Conservation (phyloP, 768 basidiomycete genomes). For the Mycena maculata region DNA sequence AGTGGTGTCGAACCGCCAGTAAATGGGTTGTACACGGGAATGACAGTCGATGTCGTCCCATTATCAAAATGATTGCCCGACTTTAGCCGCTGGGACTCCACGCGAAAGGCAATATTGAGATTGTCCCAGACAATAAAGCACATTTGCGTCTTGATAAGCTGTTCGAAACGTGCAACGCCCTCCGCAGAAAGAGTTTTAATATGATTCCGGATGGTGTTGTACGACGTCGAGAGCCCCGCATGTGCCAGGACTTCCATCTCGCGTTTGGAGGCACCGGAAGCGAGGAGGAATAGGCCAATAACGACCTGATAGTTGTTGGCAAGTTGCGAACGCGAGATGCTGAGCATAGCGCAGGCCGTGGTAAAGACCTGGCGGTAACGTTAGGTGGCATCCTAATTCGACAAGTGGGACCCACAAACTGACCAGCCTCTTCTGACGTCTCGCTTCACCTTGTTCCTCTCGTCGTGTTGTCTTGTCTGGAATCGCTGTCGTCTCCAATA, state of each 20-base stretch:
- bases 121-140: slow-evolving; percentile 44
- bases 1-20: slow-evolving; percentile 19
- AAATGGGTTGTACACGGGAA: slow-evolving; percentile 34
- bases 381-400: slow-evolving; percentile 1
- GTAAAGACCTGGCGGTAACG: background rate
- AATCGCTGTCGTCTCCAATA: background rate
- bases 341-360: background rate
- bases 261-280: background rate
- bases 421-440: background rate
- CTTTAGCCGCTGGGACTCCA: slow-evolving; percentile 39
- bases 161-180: slow-evolving; percentile 23
- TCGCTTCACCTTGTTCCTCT: background rate
- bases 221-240: background rate
- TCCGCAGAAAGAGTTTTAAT: slow-evolving; percentile 23
- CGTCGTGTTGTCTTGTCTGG: background rate
- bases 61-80: slow-evolving; percentile 44
- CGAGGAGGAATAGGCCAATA: background rate
- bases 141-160: slow-evolving; percentile 33
- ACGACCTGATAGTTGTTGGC: slow-evolving; percentile 6
- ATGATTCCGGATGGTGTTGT: background rate
- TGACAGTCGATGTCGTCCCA: slow-evolving; percentile 43
- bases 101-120: slow-evolving; percentile 43
- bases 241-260: slow-evolving; percentile 2
- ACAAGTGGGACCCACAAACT: slow-evolving; percentile 15
- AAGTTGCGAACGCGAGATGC: background rate